phyloP scores from a whole-genome alignment of 768 basidiomycete genomes.

The Leucosporidium creatinivorum region DNA sequence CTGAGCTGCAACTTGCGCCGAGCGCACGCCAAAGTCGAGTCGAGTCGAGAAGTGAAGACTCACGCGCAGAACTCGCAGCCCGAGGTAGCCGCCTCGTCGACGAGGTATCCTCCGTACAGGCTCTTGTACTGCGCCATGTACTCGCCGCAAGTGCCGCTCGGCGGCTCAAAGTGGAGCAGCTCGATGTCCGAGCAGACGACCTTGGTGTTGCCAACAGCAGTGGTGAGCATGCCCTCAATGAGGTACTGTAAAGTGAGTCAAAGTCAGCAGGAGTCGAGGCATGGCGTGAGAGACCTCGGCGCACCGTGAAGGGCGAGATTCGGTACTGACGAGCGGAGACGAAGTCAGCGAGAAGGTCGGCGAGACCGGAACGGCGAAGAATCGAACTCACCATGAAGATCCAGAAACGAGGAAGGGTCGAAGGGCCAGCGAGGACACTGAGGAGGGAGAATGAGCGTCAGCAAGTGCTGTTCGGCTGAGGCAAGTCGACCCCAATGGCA shows the following conservation, averaged over 20 bases:
- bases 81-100: slow-evolving; percentile 9
- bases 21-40: too few species aligned
- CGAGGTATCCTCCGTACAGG: slow-evolving; percentile 53
- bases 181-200: slow-evolving; percentile 54
- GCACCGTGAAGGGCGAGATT: slow-evolving; percentile 43
- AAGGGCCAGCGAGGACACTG: slow-evolving; percentile 39
- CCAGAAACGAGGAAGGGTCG: slow-evolving; percentile 39
- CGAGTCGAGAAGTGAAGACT: too few species aligned
- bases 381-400: slow-evolving; percentile 38
- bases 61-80: slow-evolving; percentile 3
- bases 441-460: too few species aligned
- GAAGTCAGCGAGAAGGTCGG: too few species aligned
- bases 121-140: slow-evolving; percentile 53
- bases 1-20: too few species aligned
- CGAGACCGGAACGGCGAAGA: too few species aligned
- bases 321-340: slow-evolving; percentile 19
- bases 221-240: slow-evolving; percentile 23
- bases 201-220: slow-evolving; percentile 37
- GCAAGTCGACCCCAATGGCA: too few species aligned
- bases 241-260: too few species aligned
- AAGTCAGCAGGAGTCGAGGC: too few species aligned
- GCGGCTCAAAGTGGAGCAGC: slow-evolving; percentile 55
- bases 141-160: slow-evolving; percentile 51
- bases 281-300: too few species aligned
- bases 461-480: too few species aligned